phyloP scores from a whole-genome alignment of 345 rosid species.

The Turnera subulata region DNA sequence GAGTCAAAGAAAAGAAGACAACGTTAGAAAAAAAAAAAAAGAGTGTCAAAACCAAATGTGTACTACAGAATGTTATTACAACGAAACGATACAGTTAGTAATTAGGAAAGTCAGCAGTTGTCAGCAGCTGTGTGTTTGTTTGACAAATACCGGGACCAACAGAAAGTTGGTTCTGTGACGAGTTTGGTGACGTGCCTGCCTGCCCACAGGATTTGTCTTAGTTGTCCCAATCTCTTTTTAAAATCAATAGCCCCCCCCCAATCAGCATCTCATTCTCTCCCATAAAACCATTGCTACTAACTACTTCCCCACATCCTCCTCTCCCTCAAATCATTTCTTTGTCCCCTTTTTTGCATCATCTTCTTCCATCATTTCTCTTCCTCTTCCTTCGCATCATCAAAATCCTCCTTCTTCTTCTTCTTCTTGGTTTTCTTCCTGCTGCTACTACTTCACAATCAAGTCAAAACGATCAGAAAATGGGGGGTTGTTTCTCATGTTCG shows the following conservation, averaged over 20 bases:
- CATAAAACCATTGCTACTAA: no score
- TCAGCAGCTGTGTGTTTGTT: neutral
- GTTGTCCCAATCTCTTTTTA: neutral
- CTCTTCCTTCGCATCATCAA: neutral
- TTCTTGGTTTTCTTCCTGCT: no score
- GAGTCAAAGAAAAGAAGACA: no score
- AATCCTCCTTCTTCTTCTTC: neutral
- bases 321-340: no score
- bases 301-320: no score
- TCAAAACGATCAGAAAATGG: constrained; percentile 35
- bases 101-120: neutral
- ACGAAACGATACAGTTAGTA: no score
- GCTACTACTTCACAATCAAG: neutral
- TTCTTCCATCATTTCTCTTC: neutral
- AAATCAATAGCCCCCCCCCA: neutral
- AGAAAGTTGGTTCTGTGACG: constrained; percentile 3
- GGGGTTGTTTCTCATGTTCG: constrained; percentile 44
- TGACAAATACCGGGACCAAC: neutral
- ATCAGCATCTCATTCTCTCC: neutral
- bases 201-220: neutral
- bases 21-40: no score
- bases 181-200: neutral
- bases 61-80: no score
- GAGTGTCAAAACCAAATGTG: no score
- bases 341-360: no score